phyloP scores from a whole-genome alignment of 768 basidiomycete genomes.

The Lactarius akahatsu region DNA sequence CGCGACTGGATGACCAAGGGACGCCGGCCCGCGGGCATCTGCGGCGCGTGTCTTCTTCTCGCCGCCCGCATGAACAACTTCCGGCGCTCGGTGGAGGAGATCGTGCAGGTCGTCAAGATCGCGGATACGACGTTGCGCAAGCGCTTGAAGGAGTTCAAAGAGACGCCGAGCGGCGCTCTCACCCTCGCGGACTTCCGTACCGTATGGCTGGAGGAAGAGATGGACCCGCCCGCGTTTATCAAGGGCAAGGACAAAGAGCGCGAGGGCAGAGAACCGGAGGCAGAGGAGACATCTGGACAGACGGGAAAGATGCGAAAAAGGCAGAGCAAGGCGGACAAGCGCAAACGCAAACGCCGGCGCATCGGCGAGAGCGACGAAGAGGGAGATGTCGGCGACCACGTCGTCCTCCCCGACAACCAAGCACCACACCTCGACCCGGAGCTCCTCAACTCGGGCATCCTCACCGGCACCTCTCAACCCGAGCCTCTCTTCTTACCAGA shows the following conservation, averaged over 20 bases:
- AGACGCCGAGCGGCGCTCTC: conserved; percentile 79
- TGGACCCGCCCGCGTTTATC: conserved; percentile 88
- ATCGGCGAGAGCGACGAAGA: conserved; percentile 42
- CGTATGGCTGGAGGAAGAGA: conserved; percentile 89
- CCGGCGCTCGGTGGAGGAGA: conserved; percentile 86
- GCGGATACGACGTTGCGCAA: conserved; percentile 94
- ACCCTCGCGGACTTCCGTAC: conserved; percentile 88
- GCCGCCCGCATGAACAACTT: conserved; percentile 99
- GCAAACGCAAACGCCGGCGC: conserved; percentile 40
- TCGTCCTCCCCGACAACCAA: conserved; percentile 30
- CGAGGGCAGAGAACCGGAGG: conserved; percentile 46
- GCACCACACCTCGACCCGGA: conserved; percentile 50
- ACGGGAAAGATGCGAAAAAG: conserved; percentile 34
- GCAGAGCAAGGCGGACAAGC: conserved; percentile 37
- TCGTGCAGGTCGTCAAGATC: conserved; percentile 98
- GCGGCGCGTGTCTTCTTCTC: conserved; percentile 91
- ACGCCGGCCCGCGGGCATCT: conserved; percentile 94
- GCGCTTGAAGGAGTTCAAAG: conserved; percentile 91
- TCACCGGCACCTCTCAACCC: conserved; percentile 50
- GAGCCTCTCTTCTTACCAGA: conserved; percentile 39
- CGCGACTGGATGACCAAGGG: conserved; percentile 98
- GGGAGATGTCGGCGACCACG: conserved; percentile 34
- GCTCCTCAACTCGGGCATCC: conserved; percentile 65
- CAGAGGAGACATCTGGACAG: conserved; percentile 33
- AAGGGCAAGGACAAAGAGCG: conserved; percentile 73